phyloP scores from a whole-genome alignment of 139 green algal genomes.

The Gonium pectorale region DNA sequence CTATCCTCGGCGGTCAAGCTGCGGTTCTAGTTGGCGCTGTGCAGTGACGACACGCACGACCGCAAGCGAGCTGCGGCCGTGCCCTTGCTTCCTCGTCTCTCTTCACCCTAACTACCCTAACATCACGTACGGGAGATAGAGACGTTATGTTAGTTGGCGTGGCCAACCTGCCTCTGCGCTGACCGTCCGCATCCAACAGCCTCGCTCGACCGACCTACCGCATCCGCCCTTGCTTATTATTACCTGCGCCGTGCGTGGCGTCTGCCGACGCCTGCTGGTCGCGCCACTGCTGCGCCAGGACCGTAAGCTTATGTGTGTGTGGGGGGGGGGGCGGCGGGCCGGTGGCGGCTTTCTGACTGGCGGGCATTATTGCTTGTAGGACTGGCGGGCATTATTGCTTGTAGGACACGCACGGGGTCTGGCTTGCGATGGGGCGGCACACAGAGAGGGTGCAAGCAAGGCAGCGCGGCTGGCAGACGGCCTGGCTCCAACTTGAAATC shows the following conservation, averaged over 20 bases:
- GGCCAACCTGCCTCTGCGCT: too few species aligned
- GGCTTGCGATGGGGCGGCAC: not conserved
- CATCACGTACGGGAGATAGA: too few species aligned
- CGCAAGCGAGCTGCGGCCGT: too few species aligned
- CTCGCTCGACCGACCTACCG: too few species aligned
- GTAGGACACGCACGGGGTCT: not conserved
- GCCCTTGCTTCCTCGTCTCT: too few species aligned
- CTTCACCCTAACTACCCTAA: too few species aligned
- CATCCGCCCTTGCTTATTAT: too few species aligned
- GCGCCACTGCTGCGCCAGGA: conserved; percentile 16
- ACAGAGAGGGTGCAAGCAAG: not conserved
- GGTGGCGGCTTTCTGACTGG: not conserved
- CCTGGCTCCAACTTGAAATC: not conserved
- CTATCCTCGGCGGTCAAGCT: too few species aligned
- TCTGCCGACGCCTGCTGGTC: not conserved
- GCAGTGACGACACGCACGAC: too few species aligned
- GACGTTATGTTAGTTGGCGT: too few species aligned
- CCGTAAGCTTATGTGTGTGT: conserved; percentile 4
- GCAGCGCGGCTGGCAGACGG: not conserved
- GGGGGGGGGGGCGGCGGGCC: not conserved
- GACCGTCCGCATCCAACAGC: too few species aligned
- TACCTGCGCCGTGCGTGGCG: not conserved
- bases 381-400: not conserved
- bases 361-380: not conserved
- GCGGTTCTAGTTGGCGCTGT: too few species aligned